A percentile compares a stretch with the other conserved stretches of the same genome.
These are phyloP conservation scores for Rhynchosporium agropyri DNA, from an alignment of 2,329 filamentous ascomycete species.

Conservation along the genomic window DNA sequence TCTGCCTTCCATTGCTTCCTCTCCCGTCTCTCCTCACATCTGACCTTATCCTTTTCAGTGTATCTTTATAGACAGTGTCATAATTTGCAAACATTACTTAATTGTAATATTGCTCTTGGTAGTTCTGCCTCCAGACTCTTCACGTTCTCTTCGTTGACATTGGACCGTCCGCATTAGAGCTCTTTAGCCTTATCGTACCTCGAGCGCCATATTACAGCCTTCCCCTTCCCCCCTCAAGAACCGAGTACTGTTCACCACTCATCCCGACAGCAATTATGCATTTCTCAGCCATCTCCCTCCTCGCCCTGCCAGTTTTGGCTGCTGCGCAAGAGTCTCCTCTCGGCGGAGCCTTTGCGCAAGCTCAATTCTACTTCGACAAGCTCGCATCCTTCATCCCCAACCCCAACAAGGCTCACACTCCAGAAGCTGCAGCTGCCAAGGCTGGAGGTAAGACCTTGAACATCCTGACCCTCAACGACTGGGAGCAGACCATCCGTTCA, in stretches of 20 bases:
- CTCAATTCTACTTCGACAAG: slow-evolving; percentile 66
- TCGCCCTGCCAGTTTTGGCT: slow-evolving; percentile 59
- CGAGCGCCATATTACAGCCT: slow-evolving; percentile 10
- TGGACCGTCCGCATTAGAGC: slow-evolving; percentile 18
- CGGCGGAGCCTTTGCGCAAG: slow-evolving; percentile 63
- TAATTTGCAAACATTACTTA: slow-evolving; percentile 29
- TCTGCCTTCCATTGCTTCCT: slow-evolving; percentile 21
- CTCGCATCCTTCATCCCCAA: slow-evolving; percentile 57
- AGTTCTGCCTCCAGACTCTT: not conserved
- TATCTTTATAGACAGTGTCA: not conserved
- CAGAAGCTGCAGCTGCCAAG: slow-evolving; percentile 53
- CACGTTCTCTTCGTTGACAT: slow-evolving; percentile 31
- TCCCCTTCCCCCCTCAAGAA: slow-evolving; percentile 18
- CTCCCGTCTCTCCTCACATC: slow-evolving; percentile 16
- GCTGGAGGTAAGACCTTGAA: slow-evolving; percentile 55
- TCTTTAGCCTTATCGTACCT: slow-evolving; percentile 31
- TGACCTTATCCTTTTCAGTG: slow-evolving; percentile 24
- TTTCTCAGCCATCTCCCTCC: slow-evolving; percentile 54
- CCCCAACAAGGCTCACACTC: slow-evolving; percentile 45
- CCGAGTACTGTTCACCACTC: slow-evolving; percentile 20
- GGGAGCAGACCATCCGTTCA: slow-evolving; percentile 67
- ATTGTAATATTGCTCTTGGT: slow-evolving; percentile 27
- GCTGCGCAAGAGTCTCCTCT: slow-evolving; percentile 56
- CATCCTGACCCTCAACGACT: slow-evolving; percentile 68
- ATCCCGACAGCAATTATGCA: slow-evolving; percentile 51